Base-by-base conservation (phyloP, 1,284 basidiomycete species). In the Malassezia restricta region DNA sequence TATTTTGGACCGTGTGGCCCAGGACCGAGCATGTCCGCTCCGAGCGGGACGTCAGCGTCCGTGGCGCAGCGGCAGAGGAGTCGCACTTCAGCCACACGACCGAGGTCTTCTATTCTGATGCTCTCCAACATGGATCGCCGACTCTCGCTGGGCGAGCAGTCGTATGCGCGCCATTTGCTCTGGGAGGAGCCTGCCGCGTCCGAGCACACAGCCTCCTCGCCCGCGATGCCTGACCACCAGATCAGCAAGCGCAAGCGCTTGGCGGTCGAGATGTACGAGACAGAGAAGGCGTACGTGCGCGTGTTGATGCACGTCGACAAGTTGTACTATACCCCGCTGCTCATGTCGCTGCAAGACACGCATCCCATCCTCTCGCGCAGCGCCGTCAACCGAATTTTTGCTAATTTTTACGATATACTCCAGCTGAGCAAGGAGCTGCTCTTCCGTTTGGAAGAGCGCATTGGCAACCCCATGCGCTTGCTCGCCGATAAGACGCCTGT, bases 381-480 rank as follows among this genome's bases (percentile, higher is more conserved):
- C 11, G 80, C 82, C 43, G 78, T 91, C 56, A 82, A 81, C 3
- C 79, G 82, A 14, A 78, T 90, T 43, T 92, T 92, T 73, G 83
- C 83, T 59, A 90, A 90, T 72, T 89, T 91, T 66, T 82, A 85
- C 67, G 87, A 91, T 75, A 89, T 92, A 42, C 85, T 86, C 81
- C 86, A 87, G 63, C 78, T 91, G 49, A 86, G 88, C 73, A 82
- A 80, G 46, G 82, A 85, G n/a, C 82, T 88, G 66, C 80, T 83
- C 56, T 75, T 78, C 12, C 79, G 82, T 3, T 77, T 87, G 28
- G 68, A 71, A 41, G 66, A 65, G 43, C 59, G 70, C 7, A 38
- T 72, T 6, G 57, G 58, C 8, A 3, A 89, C n/a, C 15, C 43
- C 3, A 28, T 20, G 86, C 68, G 78, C 8, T 88, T 46, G 83